A percentile compares a stretch with the other conserved stretches of the same genome.
Evolutionary conservation across 768 basidiomycete species (phyloP).

Genomic region (Agrocybe chaxingu): DNA sequence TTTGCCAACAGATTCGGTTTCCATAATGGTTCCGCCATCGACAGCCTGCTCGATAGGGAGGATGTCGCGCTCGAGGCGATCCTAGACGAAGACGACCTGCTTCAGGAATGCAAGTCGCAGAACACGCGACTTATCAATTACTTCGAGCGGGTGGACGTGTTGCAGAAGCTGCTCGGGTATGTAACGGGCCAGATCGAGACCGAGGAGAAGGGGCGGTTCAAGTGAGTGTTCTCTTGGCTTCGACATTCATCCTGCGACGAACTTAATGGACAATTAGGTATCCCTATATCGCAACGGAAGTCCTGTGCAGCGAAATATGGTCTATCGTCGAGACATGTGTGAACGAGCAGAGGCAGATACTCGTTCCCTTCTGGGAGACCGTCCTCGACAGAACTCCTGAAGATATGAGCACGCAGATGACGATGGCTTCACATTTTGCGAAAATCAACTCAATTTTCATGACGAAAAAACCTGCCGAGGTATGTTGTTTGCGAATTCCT

Average conservation of each 20-base stretch:
- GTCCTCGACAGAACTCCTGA: constrained; percentile 77
- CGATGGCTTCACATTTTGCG: constrained; percentile 90
- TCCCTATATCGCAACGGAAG: constrained; percentile 90
- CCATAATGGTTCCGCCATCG: constrained; percentile 85
- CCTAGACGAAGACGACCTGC: constrained; percentile 88
- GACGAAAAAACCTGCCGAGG: constrained; percentile 86
- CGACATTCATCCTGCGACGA: not conserved
- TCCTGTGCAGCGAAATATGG: constrained; percentile 95
- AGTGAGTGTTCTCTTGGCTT: constrained; percentile 49
- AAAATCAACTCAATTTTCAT: constrained; percentile 90
- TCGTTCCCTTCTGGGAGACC: constrained; percentile 90
- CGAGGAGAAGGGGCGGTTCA: constrained; percentile 75
- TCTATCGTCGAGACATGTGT: constrained; percentile 90
- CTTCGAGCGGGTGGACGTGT: constrained; percentile 76
- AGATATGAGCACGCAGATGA: constrained; percentile 83
- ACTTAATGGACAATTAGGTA: constrained; percentile 51
- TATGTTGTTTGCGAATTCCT: constrained; percentile 39
- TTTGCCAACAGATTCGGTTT: constrained; percentile 76
- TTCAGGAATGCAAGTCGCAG: constrained; percentile 94
- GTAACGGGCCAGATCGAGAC: constrained; percentile 85
- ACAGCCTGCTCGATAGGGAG: constrained; percentile 87
- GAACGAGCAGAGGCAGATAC: constrained; percentile 62
- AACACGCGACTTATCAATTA: constrained; percentile 88
- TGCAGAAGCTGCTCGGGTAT: constrained; percentile 79
- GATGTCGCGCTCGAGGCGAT: constrained; percentile 88